phyloP scores from a whole-genome alignment of 768 basidiomycete genomes.

The Tulasnella sp. region DNA sequence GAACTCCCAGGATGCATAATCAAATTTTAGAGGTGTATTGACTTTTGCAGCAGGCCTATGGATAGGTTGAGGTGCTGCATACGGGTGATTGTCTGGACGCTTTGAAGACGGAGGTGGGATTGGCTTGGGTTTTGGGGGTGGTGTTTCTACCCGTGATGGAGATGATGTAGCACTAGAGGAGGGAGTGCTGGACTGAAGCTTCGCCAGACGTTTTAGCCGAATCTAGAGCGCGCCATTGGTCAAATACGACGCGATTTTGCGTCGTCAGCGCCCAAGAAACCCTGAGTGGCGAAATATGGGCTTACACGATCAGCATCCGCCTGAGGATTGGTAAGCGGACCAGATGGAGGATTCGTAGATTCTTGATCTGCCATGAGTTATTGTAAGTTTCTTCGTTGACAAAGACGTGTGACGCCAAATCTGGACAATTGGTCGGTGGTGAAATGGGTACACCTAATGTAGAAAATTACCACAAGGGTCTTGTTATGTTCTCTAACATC shows the following conservation, averaged over 20 bases:
- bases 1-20: slow-evolving; percentile 58
- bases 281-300: neutral
- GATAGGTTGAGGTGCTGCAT: slow-evolving; percentile 11
- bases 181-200: slow-evolving; percentile 40
- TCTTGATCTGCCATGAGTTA: slow-evolving; percentile 6
- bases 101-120: slow-evolving; percentile 29
- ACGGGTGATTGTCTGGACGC: slow-evolving; percentile 29
- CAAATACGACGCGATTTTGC: neutral
- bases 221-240: slow-evolving; percentile 41
- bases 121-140: slow-evolving; percentile 23
- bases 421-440: no score
- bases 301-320: slow-evolving; percentile 16
- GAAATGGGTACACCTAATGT: no score
- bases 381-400: no score
- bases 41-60: slow-evolving; percentile 10
- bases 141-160: slow-evolving; percentile 25
- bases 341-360: slow-evolving; percentile 5
- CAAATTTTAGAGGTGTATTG: slow-evolving; percentile 31
- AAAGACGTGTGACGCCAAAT: no score
- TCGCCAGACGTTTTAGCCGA: slow-evolving; percentile 81
- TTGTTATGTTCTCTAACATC: no score
- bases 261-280: no score
- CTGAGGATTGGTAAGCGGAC: slow-evolving; percentile 13
- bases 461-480: no score
- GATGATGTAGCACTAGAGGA: slow-evolving; percentile 30